Conservation (phyloP, 2,329 filamentous ascomycete species). For the Tolypocladium guangdongense region DNA sequence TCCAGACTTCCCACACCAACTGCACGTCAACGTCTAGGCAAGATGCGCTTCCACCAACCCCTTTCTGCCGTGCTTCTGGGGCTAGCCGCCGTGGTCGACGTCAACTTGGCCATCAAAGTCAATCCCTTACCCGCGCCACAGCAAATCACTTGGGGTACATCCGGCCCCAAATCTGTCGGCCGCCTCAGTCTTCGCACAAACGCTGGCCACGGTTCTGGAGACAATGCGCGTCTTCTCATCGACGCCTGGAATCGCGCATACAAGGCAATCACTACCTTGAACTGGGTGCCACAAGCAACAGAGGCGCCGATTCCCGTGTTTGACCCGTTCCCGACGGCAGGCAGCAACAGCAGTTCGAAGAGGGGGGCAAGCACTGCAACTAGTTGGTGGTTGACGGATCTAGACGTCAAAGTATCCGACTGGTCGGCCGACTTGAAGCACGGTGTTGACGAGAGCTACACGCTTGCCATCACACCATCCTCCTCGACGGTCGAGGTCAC, state of each 20-base stretch:
- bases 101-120: conserved; percentile 11
- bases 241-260: conserved; percentile 40
- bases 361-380: conserved; percentile 6
- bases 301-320: conserved; percentile 40
- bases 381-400: conserved; percentile 21
- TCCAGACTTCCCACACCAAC: neutral
- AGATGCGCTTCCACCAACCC: neutral
- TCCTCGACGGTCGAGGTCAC: conserved; percentile 32
- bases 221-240: conserved; percentile 19
- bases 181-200: conserved; percentile 8
- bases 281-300: conserved; percentile 42
- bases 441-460: conserved; percentile 47
- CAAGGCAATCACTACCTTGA: conserved; percentile 32
- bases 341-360: conserved; percentile 15
- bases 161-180: conserved; percentile 10
- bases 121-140: conserved; percentile 16
- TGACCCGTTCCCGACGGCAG: conserved; percentile 35
- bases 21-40: neutral
- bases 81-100: conserved; percentile 2
- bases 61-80: neutral
- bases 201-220: conserved; percentile 3
- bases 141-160: conserved; percentile 13
- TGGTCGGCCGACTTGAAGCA: conserved; percentile 37
- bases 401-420: conserved; percentile 35
- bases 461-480: conserved; percentile 26